Percentiles rank a stretch among this genome's conserved stretches.
Conservation (phyloP, 2,329 filamentous ascomycete species). For the Raffaelea ambrosiae region DNA sequence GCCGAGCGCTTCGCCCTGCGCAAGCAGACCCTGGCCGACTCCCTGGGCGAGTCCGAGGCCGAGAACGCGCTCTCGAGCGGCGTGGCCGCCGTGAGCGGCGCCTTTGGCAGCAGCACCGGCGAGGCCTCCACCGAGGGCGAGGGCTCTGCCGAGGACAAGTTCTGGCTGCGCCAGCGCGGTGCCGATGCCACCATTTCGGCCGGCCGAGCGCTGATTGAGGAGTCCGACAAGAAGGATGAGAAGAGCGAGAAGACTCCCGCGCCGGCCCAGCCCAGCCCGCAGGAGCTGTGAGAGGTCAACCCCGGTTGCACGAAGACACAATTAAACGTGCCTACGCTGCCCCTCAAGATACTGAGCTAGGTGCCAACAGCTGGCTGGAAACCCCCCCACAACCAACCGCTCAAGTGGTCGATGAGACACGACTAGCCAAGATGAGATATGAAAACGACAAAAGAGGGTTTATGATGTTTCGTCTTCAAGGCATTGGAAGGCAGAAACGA, state of each 20-base stretch:
- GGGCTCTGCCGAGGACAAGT: slow-evolving; percentile 17
- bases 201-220: slow-evolving; percentile 42
- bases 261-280: neutral
- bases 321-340: too few relatives aligned
- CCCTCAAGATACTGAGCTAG: too few relatives aligned
- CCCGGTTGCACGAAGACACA: too few relatives aligned
- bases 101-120: neutral
- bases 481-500: neutral
- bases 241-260: neutral
- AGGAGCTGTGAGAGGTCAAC: neutral
- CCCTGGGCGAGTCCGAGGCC: slow-evolving; percentile 48
- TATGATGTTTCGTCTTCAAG: neutral
- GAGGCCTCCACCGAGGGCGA: neutral
- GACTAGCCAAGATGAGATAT: too few relatives aligned
- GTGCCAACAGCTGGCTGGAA: too few relatives aligned
- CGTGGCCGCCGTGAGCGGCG: slow-evolving; percentile 9
- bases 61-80: slow-evolving; percentile 37
- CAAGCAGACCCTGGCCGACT: slow-evolving; percentile 70
- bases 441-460: too few relatives aligned
- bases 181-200: slow-evolving; percentile 49
- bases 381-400: too few relatives aligned
- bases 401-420: too few relatives aligned
- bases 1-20: slow-evolving; percentile 73
- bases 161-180: slow-evolving; percentile 54
- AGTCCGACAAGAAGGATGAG: neutral